A percentile compares a stretch with the other conserved stretches of the same genome.
phyloP scores from a whole-genome alignment of 352 stramenopile genomes.

The Pythium vanterpoolii region DNA sequence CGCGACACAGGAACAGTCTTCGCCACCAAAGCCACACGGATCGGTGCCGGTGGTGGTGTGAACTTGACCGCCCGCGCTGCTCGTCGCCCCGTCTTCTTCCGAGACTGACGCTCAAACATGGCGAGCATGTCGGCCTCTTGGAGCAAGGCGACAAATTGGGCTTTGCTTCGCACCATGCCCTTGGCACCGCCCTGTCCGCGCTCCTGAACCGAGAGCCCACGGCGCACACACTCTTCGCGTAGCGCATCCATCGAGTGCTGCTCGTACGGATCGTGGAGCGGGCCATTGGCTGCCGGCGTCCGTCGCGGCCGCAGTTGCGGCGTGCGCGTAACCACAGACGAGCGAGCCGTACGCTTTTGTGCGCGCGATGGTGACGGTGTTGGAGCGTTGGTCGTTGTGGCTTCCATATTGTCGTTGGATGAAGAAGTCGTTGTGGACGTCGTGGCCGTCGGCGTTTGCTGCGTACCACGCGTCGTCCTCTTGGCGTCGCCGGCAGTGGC shows the following conservation, averaged over 20 bases:
- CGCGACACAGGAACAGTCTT: not conserved
- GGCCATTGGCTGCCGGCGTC: not conserved
- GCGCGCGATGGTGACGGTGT: not conserved
- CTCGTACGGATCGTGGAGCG: conserved; percentile 44
- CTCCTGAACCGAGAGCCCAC: conserved; percentile 20
- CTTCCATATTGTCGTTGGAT: too few relatives aligned
- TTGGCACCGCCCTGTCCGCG: conserved; percentile 8
- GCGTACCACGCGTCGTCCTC: conserved; percentile 3
- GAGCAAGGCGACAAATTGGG: conserved; percentile 28
- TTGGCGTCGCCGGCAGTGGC: not conserved
- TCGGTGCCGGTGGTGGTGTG: conserved; percentile 9
- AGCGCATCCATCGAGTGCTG: conserved; percentile 29
- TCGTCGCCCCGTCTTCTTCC: conserved; percentile 3
- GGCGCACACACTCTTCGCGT: conserved; percentile 31
- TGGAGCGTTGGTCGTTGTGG: not conserved
- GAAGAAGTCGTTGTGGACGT: not conserved
- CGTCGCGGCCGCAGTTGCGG: conserved; percentile 11
- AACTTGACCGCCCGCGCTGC: not conserved
- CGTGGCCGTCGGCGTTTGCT: not conserved
- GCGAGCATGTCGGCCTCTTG: conserved; percentile 34
- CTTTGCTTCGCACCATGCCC: conserved; percentile 11
- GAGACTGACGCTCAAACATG: conserved; percentile 11
- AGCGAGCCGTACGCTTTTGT: not conserved
- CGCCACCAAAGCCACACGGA: not conserved
- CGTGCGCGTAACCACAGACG: not conserved